Conservation (phyloP, 768 basidiomycete genomes). For the Lentinula edodes region DNA sequence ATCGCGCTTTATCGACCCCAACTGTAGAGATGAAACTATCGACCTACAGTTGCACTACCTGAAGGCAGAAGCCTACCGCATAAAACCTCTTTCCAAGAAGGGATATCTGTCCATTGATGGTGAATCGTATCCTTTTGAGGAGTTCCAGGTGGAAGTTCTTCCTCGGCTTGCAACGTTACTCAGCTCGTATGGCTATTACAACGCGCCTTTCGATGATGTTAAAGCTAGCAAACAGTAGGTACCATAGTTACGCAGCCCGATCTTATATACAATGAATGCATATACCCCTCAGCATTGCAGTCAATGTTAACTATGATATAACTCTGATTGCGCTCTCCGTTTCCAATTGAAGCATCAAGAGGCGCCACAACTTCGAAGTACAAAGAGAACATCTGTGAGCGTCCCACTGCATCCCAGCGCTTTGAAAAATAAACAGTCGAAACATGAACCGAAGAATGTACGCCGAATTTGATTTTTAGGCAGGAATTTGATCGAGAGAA, state of each 20-base stretch:
- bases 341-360: no score
- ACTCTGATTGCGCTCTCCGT: no score
- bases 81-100: slow-evolving; percentile 50
- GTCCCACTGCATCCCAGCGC: no score
- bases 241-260: background rate
- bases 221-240: background rate
- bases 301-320: no score
- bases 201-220: slow-evolving; percentile 37
- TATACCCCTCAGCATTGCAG: no score
- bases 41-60: slow-evolving; percentile 55
- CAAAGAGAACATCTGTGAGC: no score
- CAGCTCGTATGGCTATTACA: slow-evolving; percentile 59
- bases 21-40: slow-evolving; percentile 1
- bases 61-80: slow-evolving; percentile 69
- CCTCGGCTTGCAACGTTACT: slow-evolving; percentile 59
- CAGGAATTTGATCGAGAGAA: no score
- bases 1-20: background rate
- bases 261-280: background rate
- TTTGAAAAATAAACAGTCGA: no score
- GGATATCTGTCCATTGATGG: slow-evolving; percentile 73
- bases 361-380: no score
- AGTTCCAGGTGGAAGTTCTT: slow-evolving; percentile 75
- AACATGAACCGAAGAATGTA: no score
- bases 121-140: slow-evolving; percentile 67
- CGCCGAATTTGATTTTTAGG: no score